These are phyloP conservation scores for Aspergillus sp. DNA, from an alignment of 2,329 filamentous ascomycete genomes.

Conservation along the genomic window DNA sequence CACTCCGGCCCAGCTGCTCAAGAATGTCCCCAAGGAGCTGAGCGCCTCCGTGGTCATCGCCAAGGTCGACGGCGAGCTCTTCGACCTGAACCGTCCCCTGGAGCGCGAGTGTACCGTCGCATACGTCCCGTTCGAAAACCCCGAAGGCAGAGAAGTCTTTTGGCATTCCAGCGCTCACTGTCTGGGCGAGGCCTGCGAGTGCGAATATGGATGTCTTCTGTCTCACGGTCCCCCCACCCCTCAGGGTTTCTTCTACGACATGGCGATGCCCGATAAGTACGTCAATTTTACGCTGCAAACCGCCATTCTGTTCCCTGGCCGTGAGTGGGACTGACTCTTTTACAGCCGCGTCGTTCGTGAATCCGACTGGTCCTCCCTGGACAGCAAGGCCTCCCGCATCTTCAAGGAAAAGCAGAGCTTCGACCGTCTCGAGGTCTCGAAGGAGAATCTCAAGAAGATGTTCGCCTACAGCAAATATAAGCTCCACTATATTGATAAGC, in stretches of 20 bases:
- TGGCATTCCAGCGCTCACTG: conserved; percentile 97
- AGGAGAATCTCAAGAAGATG: conserved; percentile 91
- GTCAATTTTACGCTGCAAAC: conserved; percentile 8
- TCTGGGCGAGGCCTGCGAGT: conserved; percentile 90
- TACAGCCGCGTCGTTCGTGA: conserved; percentile 64
- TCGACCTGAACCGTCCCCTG: conserved; percentile 88
- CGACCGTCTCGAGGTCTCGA: conserved; percentile 82
- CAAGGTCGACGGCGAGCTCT: conserved; percentile 78
- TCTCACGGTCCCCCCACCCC: conserved; percentile 92
- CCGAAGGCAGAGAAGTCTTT: conserved; percentile 85
- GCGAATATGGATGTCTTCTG: conserved; percentile 84
- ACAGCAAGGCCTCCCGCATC: conserved; percentile 75
- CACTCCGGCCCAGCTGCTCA: conserved; percentile 74
- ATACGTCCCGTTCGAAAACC: conserved; percentile 76
- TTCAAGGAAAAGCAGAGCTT: conserved; percentile 98
- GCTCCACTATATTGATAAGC: conserved; percentile 93
- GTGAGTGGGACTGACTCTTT: conserved; percentile 19
- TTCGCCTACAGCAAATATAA: conserved; percentile 99
- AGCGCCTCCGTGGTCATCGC: conserved; percentile 82
- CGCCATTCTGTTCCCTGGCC: background rate
- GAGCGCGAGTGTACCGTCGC: conserved; percentile 85
- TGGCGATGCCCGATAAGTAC: conserved; percentile 72
- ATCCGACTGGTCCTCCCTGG: conserved; percentile 79
- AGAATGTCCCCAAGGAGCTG: conserved; percentile 80
- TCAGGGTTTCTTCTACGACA: conserved; percentile 96